Evolutionary conservation across 2,329 filamentous ascomycete species (phyloP), one percentile per base, ranked within the genome.

Genomic region (Dendrostoma leiphaemia): DNA sequence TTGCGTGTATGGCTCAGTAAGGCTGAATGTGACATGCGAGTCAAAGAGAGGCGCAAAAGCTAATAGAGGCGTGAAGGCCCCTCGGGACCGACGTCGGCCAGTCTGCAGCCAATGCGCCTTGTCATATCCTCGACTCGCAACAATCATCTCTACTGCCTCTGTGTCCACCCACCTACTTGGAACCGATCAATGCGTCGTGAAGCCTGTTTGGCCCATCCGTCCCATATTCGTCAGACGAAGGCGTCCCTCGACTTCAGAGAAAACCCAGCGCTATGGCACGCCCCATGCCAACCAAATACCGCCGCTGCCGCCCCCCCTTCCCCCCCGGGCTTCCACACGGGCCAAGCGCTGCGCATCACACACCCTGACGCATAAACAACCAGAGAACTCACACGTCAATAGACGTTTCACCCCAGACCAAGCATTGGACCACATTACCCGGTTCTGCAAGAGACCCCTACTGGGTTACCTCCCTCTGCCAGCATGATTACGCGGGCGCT

Each of bases 401-500:
- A 21, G 15, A 41, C 38, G 38, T 41, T 41, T 41, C 38, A 41
- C 21, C 37, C 38, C n/a, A n/a, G 38, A 23, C 17, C 4, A n/a
- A 41, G 21, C 24, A 17, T n/a, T 45, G 17, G 17, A 21, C 13
- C 8, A 31, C n/a, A 8, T 6, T 9, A 9, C 26, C 28, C 24
- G n/a, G 10, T 6, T n/a, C 19, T n/a, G n/a, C 26, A 31, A 13
- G n/a, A n/a, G 17, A 2, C 10, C 15, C 26, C 41, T 44, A n/a
- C n/a, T n/a, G n/a, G n/a, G n/a, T 8, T 8, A 10, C 9, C 28
- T 8, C 12, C 17, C n/a, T n/a, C n/a, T n/a, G n/a, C 21, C 44
- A 40, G 13, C 21, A 59, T 59, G 57, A 43, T 59, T 37, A 19
- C 41, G 10, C 44, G 51, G 23, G 26, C 45, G n/a, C 29, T 59